phyloP scores from a whole-genome alignment of 441 rosid species.

The Gossypium laxum region DNA sequence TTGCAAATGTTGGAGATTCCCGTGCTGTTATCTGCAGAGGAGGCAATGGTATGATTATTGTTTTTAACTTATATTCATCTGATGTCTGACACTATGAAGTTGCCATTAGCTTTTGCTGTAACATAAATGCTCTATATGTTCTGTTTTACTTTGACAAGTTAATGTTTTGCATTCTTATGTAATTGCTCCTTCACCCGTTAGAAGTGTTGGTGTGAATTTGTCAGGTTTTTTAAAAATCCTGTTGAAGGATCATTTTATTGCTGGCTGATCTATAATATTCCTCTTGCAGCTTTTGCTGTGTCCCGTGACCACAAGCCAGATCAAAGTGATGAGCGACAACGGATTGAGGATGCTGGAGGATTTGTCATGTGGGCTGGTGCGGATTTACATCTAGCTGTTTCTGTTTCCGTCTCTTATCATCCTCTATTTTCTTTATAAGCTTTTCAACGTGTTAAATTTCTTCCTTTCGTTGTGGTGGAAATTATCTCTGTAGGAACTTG shows the following conservation, averaged over 20 bases:
- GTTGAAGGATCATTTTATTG: not conserved
- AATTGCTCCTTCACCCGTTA: not conserved
- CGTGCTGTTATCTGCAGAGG: slow-evolving; percentile 94
- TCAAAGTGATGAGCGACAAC: slow-evolving; percentile 84
- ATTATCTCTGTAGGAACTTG: slow-evolving; percentile 58
- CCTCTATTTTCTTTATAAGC: not conserved
- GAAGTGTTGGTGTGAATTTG: not conserved
- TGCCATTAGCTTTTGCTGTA: not conserved
- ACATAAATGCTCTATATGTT: not conserved
- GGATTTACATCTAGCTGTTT: slow-evolving; percentile 10
- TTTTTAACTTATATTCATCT: not conserved
- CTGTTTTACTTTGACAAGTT: not conserved
- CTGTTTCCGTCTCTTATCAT: not conserved
- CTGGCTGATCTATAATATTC: slow-evolving; percentile 10
- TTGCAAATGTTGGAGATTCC: slow-evolving; percentile 97
- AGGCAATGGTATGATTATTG: slow-evolving; percentile 57
- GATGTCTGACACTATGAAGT: not conserved
- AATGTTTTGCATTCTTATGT: not conserved
- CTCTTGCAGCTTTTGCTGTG: slow-evolving; percentile 70
- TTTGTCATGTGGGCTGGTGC: slow-evolving; percentile 99
- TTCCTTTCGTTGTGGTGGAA: slow-evolving; percentile 6
- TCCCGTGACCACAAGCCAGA: slow-evolving; percentile 99
- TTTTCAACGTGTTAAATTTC: not conserved
- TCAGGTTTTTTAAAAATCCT: not conserved
- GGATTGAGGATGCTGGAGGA: slow-evolving; percentile 97